Evolutionary conservation across 2,329 filamentous ascomycete genomes (phyloP).

Genomic region (Neopestalotiopsis clavispora): DNA sequence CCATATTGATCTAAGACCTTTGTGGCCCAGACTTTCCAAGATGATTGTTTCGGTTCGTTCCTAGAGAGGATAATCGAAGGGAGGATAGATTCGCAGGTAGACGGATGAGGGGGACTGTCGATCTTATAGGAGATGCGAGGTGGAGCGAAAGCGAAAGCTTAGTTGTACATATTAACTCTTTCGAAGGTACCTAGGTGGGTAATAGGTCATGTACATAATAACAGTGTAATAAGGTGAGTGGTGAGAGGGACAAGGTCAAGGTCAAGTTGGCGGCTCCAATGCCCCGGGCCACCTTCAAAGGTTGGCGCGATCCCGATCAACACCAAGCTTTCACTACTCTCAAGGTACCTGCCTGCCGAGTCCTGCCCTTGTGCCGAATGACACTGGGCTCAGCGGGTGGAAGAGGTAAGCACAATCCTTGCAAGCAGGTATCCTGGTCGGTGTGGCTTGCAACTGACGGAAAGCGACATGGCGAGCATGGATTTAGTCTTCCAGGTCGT

Average conservation of each 20-base stretch:
- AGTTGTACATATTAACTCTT: slow-evolving; percentile 1
- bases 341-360: neutral
- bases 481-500: neutral
- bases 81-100: neutral
- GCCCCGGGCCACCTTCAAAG: neutral
- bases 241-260: slow-evolving; percentile 6
- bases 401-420: neutral
- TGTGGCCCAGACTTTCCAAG: slow-evolving; percentile 5
- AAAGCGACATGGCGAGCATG: neutral
- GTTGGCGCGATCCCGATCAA: neutral
- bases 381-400: neutral
- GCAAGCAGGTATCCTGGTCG: neutral
- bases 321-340: neutral
- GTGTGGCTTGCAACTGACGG: slow-evolving; percentile 6
- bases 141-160: slow-evolving; percentile 1
- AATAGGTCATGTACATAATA: neutral
- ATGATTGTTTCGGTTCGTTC: neutral
- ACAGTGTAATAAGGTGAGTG: neutral
- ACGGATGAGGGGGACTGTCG: slow-evolving; percentile 6
- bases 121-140: slow-evolving; percentile 12
- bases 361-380: neutral
- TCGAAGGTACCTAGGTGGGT: neutral
- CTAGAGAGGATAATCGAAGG: neutral
- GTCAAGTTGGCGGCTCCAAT: neutral
- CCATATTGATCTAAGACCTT: slow-evolving; percentile 29